Conservation (phyloP, 208 protist genomes). For the Angomonas deanei region DNA sequence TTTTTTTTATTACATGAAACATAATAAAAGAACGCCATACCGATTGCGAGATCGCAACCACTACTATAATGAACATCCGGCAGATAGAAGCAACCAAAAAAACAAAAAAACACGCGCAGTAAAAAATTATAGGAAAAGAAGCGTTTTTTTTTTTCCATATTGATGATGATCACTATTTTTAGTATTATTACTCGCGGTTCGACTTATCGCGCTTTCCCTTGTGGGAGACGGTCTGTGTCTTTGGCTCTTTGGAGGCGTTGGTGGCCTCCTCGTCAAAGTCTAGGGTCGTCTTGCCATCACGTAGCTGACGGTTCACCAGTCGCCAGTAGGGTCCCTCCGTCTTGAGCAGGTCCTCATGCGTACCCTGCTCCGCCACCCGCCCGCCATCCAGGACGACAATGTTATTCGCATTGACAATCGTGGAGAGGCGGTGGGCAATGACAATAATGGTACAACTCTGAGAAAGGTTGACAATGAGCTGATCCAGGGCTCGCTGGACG, state of each 20-base stretch:
- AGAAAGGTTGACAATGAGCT: slow-evolving; percentile 38
- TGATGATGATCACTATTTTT: neutral
- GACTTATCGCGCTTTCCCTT: neutral
- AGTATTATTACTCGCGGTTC: neutral
- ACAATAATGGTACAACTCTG: slow-evolving; percentile 62
- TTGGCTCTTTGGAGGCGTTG: neutral
- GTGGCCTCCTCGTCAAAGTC: slow-evolving; percentile 26
- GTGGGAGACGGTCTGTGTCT: neutral
- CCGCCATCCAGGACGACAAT: slow-evolving; percentile 55
- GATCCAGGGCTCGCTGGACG: slow-evolving; percentile 86
- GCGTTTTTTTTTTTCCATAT: neutral
- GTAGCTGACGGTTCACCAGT: slow-evolving; percentile 32
- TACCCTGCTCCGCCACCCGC: slow-evolving; percentile 38
- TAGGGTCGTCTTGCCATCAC: slow-evolving; percentile 24
- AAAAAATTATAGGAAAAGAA: neutral
- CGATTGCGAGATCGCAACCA: too few species aligned
- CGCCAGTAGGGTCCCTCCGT: slow-evolving; percentile 24
- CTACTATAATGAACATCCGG: too few species aligned
- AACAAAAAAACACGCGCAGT: neutral
- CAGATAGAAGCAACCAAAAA: too few species aligned
- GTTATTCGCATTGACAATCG: slow-evolving; percentile 43
- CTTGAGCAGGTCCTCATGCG: slow-evolving; percentile 39
- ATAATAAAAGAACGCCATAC: too few species aligned
- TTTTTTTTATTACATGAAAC: too few species aligned
- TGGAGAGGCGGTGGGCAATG: slow-evolving; percentile 61